These are phyloP conservation scores for Prosopis cineraria DNA, from an alignment of 306 rosid genomes.

Conservation along the genomic window DNA sequence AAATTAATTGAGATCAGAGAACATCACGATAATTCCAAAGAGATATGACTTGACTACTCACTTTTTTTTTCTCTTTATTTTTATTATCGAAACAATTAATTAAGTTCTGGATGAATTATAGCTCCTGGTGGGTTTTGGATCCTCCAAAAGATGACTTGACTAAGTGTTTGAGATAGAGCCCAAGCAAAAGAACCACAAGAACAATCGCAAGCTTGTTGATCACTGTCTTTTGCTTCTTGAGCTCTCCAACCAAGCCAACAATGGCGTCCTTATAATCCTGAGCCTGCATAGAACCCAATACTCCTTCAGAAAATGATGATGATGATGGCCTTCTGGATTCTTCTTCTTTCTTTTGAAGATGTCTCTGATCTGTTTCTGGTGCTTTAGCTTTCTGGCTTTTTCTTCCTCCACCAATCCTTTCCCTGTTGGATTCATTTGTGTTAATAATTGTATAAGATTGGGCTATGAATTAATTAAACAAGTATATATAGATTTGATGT, in stretches of 20 bases:
- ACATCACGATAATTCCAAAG: too few relatives aligned
- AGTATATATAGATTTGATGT: not conserved
- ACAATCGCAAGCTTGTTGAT: conserved; percentile 33
- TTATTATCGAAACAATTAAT: not conserved
- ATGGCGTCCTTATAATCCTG: conserved; percentile 2
- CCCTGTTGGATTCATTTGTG: not conserved
- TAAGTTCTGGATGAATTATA: not conserved
- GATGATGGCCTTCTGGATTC: not conserved
- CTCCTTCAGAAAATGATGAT: not conserved
- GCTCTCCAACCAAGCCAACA: conserved; percentile 12
- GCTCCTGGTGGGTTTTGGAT: conserved; percentile 13
- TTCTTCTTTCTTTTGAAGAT: not conserved
- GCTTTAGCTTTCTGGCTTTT: not conserved
- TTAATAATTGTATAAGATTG: not conserved
- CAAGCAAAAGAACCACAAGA: conserved; percentile 35
- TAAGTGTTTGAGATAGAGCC: conserved; percentile 25
- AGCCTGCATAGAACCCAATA: not conserved
- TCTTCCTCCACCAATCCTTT: not conserved
- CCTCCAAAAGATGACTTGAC: conserved; percentile 17
- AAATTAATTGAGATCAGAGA: too few relatives aligned
- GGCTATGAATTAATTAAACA: not conserved
- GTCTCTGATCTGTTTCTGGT: not conserved
- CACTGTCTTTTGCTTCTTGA: conserved; percentile 26
- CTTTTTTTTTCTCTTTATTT: not conserved
- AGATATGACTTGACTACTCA: too few relatives aligned